Evolutionary conservation across 2,329 filamentous ascomycete genomes (phyloP), one percentile per base, ranked within the genome.

Genomic region (Colletotrichum caudatum): DNA sequence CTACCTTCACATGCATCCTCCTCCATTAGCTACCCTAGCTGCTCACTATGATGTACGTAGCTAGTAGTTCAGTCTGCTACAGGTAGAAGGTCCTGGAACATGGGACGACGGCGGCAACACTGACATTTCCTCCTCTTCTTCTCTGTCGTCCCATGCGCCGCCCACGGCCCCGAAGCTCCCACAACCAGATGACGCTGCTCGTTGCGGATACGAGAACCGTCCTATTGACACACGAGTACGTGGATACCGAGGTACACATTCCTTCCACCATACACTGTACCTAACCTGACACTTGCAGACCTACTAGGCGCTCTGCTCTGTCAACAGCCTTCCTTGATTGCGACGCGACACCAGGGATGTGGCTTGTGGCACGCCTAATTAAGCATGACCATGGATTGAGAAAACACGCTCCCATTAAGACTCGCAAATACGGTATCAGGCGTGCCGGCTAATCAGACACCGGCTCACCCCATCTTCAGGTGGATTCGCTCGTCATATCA

Each of bases 1-100:
- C 33, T 69, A 72, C 69, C 44, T 72, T 64, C 69, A 72, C 69
- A 64, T 72, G 69, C 58, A 39, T 56, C 26, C n/a, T 2, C 20
- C 0, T 3, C 11, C 12, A 12, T 29, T 58, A 29, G 29, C 29
- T 29, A 59, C 59, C 53, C 65, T 53, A 63, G 7, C 46, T 60
- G 20, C 2, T 5, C 16, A 39, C 2, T 11, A 14, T 4, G 9
- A 12, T 3, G 9, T 9, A 41, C 14, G 3, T 41, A 41, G 39
- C 14, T 16, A 41, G 8, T 41, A 16, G 14, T 5, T 39, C 9
- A 39, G 4, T 1, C 1, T 44, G 20, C 41, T 6, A 6, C 5
- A 11, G 63, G 53, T 60, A 66, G 69, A 71, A 71, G 9, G n/a
- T 48, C 48, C 64, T 58, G 35, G 51, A 62, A 71, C 58, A 68